Evolutionary conservation across 306 rosid species (phyloP).

Genomic region (Abrus precatorius): DNA sequence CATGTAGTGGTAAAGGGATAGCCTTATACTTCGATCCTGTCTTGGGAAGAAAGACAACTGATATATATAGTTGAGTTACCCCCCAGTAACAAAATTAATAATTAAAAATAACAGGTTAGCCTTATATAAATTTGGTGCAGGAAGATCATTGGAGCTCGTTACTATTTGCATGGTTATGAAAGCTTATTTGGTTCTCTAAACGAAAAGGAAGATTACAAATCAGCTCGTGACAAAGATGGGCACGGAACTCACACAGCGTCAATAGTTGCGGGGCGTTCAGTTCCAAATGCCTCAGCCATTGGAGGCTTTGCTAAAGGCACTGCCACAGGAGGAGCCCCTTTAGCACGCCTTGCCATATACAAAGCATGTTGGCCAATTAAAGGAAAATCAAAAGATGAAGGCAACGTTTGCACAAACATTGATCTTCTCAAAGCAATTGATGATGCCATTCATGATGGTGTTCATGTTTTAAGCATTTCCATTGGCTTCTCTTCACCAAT

Average conservation of each 20-base stretch:
- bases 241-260: conserved; percentile 95
- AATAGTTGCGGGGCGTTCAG: conserved; percentile 74
- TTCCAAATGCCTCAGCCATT: conserved; percentile 56
- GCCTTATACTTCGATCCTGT: too few species aligned
- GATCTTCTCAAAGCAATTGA: conserved; percentile 91
- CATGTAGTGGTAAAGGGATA: too few species aligned
- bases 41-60: too few species aligned
- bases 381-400: conserved; percentile 61
- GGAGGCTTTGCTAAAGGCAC: conserved; percentile 84
- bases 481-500: conserved; percentile 61
- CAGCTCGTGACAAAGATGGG: conserved; percentile 89
- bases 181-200: conserved; percentile 59
- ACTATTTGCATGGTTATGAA: conserved; percentile 78
- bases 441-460: conserved; percentile 90
- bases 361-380: conserved; percentile 95
- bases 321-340: conserved; percentile 84
- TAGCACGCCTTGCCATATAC: conserved; percentile 81
- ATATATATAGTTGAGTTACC: too few species aligned
- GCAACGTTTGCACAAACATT: conserved; percentile 73
- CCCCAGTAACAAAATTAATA: too few species aligned
- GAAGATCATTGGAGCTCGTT: conserved; percentile 86
- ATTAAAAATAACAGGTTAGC: too few species aligned
- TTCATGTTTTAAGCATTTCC: conserved; percentile 76
- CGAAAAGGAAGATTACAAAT: conserved; percentile 67
- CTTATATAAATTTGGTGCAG: conserved; percentile 45